Base-by-base conservation (phyloP, 1,139 yeast genomes). In the Scheffersomyces stambukii region DNA sequence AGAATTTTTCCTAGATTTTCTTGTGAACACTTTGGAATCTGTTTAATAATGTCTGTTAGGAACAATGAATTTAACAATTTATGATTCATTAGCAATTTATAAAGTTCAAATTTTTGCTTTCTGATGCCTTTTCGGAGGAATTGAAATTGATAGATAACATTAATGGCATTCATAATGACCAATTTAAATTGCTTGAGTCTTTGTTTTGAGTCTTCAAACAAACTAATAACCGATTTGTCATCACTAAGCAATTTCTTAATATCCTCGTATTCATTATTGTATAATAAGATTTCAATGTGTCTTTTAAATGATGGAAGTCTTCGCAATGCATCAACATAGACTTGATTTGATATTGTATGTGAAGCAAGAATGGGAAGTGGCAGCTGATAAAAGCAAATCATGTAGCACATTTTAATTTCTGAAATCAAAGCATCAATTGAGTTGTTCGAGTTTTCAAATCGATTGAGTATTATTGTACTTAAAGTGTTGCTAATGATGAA, bases 371-470 rank as follows among this genome's bases (percentile, higher is more conserved):
- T 52, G 0, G 82, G 64, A 31, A 79, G 65, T 1, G 91, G 86
- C 55, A 77, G 81, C 35, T 75, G 77, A 46, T 73, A 82, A 49
- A 75, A 83, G 45, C 80, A 81, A 4, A 79, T 68, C 85, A 84
- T 79, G 43, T 77, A 66, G 16, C 79, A 59, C 36, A 81, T 63
- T 42, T 77, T 79, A 39, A 84, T 56, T 25, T 73, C 69, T 10
- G 74, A 54, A 6, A 71, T 56, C 29, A 73, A 57, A 10, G 72
- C 64, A 42, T 80, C 82, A 25, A 77, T 66, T 14, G 73, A 66
- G 36, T 64, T 65, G 37, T 64, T 65, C 17, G 68, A 67, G 54
- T 57, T 54, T 29, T 57, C 55, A 36, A 66, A 65, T 24, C 73
- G 44, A 18, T 52, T 51, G 24, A 61, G 45, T 10, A 69, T 45